Evolutionary conservation across 345 rosid species (phyloP).

Genomic region (Brassica cretica): DNA sequence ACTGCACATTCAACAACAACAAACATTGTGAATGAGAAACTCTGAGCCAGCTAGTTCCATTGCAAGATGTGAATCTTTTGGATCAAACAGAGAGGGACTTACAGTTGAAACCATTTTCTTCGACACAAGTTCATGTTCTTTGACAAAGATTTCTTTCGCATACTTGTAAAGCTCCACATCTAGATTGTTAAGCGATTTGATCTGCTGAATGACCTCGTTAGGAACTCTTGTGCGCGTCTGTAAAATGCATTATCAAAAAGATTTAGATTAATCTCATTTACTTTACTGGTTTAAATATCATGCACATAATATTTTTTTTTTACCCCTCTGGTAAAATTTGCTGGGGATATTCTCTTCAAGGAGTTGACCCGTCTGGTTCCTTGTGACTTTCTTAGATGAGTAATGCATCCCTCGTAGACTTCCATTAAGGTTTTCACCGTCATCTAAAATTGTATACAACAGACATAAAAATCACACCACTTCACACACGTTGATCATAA

Average conservation of each 20-base stretch:
- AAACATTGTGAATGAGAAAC: slow-evolving; percentile 5
- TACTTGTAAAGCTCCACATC: slow-evolving; percentile 82
- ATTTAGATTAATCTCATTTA: slow-evolving; percentile 11
- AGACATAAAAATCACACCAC: slow-evolving; percentile 1
- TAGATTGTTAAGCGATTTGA: slow-evolving; percentile 75
- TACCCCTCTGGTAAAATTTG: slow-evolving; percentile 88
- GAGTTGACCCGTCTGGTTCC: slow-evolving; percentile 61
- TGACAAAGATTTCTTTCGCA: slow-evolving; percentile 66
- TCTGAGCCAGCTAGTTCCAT: background rate
- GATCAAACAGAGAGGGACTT: slow-evolving; percentile 5
- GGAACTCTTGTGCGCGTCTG: slow-evolving; percentile 71
- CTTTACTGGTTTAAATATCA: background rate
- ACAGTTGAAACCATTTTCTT: slow-evolving; percentile 34
- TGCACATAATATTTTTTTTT: background rate
- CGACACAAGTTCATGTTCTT: slow-evolving; percentile 48
- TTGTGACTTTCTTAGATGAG: slow-evolving; percentile 62
- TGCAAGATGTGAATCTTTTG: background rate
- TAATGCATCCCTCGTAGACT: slow-evolving; percentile 70
- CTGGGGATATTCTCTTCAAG: slow-evolving; percentile 77
- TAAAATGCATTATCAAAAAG: slow-evolving; percentile 23
- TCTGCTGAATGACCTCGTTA: slow-evolving; percentile 53
- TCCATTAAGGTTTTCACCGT: slow-evolving; percentile 66
- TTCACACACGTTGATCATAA: background rate
- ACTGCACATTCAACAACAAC: slow-evolving; percentile 21
- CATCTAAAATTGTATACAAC: slow-evolving; percentile 49